These are phyloP conservation scores for Malassezia sp. DNA, from an alignment of 1,284 basidiomycete genomes.

Conservation along the genomic window DNA sequence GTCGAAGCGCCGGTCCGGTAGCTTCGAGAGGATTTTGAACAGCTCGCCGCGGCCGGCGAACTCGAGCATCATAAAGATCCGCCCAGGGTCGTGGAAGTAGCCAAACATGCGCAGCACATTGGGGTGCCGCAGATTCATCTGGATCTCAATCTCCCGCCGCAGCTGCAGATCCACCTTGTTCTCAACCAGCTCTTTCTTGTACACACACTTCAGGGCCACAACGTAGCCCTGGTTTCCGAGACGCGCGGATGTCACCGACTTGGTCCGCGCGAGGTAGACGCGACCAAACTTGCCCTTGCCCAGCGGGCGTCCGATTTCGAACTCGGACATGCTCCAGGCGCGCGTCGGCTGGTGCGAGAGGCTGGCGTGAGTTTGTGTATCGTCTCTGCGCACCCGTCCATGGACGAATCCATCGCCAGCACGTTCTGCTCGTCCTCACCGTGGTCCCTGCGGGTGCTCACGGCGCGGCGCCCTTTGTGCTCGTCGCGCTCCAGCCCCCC, in stretches of 20 bases:
- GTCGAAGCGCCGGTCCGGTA: slow-evolving; percentile 59
- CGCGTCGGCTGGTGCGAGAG: slow-evolving; percentile 31
- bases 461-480: slow-evolving; percentile 32
- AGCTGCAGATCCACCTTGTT: slow-evolving; percentile 67
- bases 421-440: background rate
- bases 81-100: slow-evolving; percentile 93
- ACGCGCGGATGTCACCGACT: slow-evolving; percentile 4
- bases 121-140: slow-evolving; percentile 88
- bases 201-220: slow-evolving; percentile 89
- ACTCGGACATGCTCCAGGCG: slow-evolving; percentile 68
- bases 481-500: slow-evolving; percentile 47
- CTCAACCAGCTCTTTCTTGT: slow-evolving; percentile 88
- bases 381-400: too few species aligned
- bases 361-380: too few species aligned
- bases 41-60: slow-evolving; percentile 91
- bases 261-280: slow-evolving; percentile 92
- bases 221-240: slow-evolving; percentile 55
- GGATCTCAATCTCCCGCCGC: slow-evolving; percentile 94
- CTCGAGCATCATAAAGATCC: slow-evolving; percentile 95
- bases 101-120: slow-evolving; percentile 87
- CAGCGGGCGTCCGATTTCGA: slow-evolving; percentile 87
- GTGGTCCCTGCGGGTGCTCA: background rate
- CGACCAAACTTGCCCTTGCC: slow-evolving; percentile 98
- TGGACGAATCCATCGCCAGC: slow-evolving; percentile 17
- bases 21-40: slow-evolving; percentile 83